A percentile compares a stretch with the other conserved stretches of the same genome.
phyloP scores from a whole-genome alignment of 169 alveolate genomes.

The Plasmodium knowlesi region DNA sequence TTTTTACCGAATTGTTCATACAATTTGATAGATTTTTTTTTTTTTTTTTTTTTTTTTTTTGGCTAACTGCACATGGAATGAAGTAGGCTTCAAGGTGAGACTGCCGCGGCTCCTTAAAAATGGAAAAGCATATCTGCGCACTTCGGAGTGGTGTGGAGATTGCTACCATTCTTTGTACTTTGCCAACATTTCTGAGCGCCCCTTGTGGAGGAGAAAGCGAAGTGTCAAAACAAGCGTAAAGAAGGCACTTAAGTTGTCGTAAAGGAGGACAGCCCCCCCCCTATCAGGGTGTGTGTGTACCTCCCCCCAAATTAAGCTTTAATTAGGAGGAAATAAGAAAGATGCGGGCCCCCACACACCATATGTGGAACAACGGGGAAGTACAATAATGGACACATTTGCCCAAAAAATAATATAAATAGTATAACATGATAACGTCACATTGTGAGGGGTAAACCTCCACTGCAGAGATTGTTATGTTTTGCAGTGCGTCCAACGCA shows the following conservation, averaged over 20 bases:
- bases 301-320: background rate
- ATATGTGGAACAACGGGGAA: background rate
- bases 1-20: background rate
- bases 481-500: background rate
- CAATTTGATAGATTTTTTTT: background rate
- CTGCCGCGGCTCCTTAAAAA: background rate
- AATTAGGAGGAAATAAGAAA: background rate
- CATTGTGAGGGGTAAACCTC: background rate
- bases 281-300: background rate
- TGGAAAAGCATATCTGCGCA: background rate
- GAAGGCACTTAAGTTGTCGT: background rate
- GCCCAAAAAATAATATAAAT: background rate
- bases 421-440: background rate
- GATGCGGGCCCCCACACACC: background rate
- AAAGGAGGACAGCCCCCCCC: background rate
- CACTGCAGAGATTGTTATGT: background rate
- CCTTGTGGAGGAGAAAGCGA: background rate
- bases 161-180: background rate
- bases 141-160: background rate
- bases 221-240: background rate
- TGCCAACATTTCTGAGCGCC: background rate
- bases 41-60: background rate
- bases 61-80: background rate
- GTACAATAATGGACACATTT: background rate
- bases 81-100: background rate